Base-by-base conservation (phyloP, 1,284 basidiomycete genomes). In the Sphagnurus paluster region DNA sequence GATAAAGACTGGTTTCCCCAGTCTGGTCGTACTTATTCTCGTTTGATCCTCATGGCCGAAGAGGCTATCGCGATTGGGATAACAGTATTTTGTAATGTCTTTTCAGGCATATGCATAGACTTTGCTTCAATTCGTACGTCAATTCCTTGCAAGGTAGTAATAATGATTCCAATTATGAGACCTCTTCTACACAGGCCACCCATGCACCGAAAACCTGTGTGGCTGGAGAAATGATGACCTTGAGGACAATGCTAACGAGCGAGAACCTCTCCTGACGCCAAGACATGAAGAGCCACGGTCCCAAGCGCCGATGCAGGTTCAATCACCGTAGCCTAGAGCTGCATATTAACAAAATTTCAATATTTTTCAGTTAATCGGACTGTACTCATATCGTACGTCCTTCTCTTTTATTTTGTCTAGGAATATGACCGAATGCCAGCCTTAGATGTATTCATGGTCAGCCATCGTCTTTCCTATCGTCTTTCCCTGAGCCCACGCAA, bases 81-180 rank as follows among this genome's bases (percentile, higher is more conserved):
- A 14, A 34, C 47, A 3, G 48, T 47, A 10, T 58, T 48, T 26
- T 56, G 52, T 29, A 48, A 58, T 21, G 50, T 60, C 9, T 28
- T 49, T 13, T 44, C 56, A 8, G 58, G 55, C n/a, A 49, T 54
- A 1, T 60, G 53, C 28, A 30, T 60, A 7, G 58, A 60, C 41
- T 58, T 58, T 16, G 41, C 50, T 9, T 56, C 57, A 19, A 50
- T 52, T 38, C 54, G 55, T 60, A 42, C 24, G 58, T 46, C 8
- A 10, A 24, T 17, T 17, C 5, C 16, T 6, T 49, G 30, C 3
- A 33, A 25, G 13, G 19, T 32, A 16, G 32, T 13, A n/a, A 9
- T 21, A 1, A 21, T 28, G 6, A n/a, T 11, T n/a, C n/a, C n/a
- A n/a, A n/a, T n/a, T n/a, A 19, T 49, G 14, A 13, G 20, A 14